phyloP scores from a whole-genome alignment of 441 rosid genomes.

The Arabidopsis lyrata region DNA sequence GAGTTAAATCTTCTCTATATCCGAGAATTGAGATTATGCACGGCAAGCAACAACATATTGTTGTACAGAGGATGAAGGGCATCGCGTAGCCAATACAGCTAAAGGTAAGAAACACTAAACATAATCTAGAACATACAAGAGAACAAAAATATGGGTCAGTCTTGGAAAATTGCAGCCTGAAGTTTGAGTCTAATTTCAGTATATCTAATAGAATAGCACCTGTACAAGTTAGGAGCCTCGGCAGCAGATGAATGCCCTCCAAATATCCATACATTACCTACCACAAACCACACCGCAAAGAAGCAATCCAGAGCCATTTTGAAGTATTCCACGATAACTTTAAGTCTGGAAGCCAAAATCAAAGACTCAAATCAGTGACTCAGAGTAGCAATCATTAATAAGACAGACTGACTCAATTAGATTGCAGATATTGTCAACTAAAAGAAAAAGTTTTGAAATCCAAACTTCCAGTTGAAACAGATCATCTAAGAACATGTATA shows the following conservation, averaged over 20 bases:
- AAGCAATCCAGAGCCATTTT: conserved; percentile 98
- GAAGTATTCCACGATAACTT: conserved; percentile 86
- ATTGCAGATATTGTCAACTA: not conserved
- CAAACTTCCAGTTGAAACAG: not conserved
- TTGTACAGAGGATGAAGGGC: conserved; percentile 98
- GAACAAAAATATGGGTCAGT: conserved; percentile 2
- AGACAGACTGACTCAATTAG: not conserved
- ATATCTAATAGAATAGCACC: conserved; percentile 50
- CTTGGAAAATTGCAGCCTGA: conserved; percentile 7
- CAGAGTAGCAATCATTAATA: not conserved
- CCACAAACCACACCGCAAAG: conserved; percentile 99
- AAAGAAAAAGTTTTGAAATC: conserved; percentile 1
- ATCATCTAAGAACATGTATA: not conserved
- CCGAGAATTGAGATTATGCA: conserved; percentile 92
- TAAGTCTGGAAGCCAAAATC: conserved; percentile 59
- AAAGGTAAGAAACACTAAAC: conserved; percentile 90
- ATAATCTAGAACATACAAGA: conserved; percentile 67
- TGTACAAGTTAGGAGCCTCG: conserved; percentile 97
- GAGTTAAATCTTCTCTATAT: conserved; percentile 85
- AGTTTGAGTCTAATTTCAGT: not conserved
- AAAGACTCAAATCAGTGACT: conserved; percentile 28
- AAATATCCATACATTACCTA: conserved; percentile 98
- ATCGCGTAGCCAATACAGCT: conserved; percentile 98
- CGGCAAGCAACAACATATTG: conserved; percentile 97
- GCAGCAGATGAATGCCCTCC: conserved; percentile 92